phyloP scores from a whole-genome alignment of 768 basidiomycete species.

The Boletus vinaceobasis region DNA sequence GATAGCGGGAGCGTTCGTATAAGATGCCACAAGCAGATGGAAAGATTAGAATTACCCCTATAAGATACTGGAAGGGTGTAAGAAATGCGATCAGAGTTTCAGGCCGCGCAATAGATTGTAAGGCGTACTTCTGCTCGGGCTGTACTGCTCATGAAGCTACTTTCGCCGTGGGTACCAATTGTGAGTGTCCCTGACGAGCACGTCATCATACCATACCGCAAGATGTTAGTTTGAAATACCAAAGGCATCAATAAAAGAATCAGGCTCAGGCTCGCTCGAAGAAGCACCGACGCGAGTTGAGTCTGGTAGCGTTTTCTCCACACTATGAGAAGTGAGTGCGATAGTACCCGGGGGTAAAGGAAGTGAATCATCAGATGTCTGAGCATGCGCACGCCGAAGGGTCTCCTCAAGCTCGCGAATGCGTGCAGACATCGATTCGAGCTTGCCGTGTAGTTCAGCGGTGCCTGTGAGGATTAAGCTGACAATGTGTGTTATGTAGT shows the following conservation, averaged over 20 bases:
- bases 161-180: constrained; percentile 52
- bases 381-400: constrained; percentile 46
- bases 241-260: constrained; percentile 47
- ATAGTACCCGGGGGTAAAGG: constrained; percentile 34
- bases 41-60: constrained; percentile 40
- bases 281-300: constrained; percentile 4
- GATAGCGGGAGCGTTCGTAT: background rate
- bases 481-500: background rate
- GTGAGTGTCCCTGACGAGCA: constrained; percentile 50
- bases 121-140: constrained; percentile 62
- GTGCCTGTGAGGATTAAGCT: constrained; percentile 65
- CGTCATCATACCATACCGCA: background rate
- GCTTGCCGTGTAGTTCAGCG: constrained; percentile 65
- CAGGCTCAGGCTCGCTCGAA: constrained; percentile 34
- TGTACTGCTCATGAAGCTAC: constrained; percentile 59
- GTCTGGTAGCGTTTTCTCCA: constrained; percentile 20
- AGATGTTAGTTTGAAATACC: constrained; percentile 30
- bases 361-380: constrained; percentile 48
- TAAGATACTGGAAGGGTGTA: constrained; percentile 44
- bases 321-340: constrained; percentile 28
- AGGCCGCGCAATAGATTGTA: background rate
- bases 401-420: constrained; percentile 62
- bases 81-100: background rate
- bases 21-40: background rate
- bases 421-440: constrained; percentile 52